Base-by-base conservation (phyloP, 2,329 filamentous ascomycete species). In the Penicillium sp. region DNA sequence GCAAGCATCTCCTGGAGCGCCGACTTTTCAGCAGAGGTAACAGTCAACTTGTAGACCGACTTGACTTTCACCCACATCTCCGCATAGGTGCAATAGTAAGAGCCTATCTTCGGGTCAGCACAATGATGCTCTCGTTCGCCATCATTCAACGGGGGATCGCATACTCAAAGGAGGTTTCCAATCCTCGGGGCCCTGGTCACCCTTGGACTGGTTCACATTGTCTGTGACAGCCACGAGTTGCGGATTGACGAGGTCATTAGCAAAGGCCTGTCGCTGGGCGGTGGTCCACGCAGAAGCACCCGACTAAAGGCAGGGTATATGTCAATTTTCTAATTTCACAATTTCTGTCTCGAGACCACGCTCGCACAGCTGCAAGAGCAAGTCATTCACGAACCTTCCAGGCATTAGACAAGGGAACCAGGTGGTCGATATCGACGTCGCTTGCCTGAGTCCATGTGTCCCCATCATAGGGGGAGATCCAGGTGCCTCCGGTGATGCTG, bases 171-270 rank as follows among this genome's bases (percentile, higher is more conserved):
- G 77, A 9, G 86, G 88, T 73, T 88, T 85, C 87, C 88, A 94
- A 9, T 71, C 66, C 61, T 90, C 88, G 0, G 88, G 86, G 45
- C 82, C 82, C 55, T 76, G 71, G 66, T 90, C 86, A n/a, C 86
- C 73, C 75, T 91, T 93, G 32, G 72, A 56, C 58, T 82, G 74
- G 71, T 94, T 94, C 56, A 89, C 82, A 46, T 78, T 81, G 64
- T 87, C 85, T 4, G 87, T 91, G 7, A 93, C 86, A 32, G 88
- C 85, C 70, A 87, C 79, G 28, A 93, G 77, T 71, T 93, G 87
- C 0, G 88, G 88, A 46, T 84, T 79, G 1, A 73, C 77, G 49
- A 91, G 65, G 69, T 93, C 88, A 67, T 89, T 93, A 56, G 88
- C 88, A 62, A 90, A 90, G 3, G 74, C 65, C 62, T 84, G 73